Base-by-base conservation (phyloP, 1,284 basidiomycete genomes). In the Meira miltonrushii region DNA sequence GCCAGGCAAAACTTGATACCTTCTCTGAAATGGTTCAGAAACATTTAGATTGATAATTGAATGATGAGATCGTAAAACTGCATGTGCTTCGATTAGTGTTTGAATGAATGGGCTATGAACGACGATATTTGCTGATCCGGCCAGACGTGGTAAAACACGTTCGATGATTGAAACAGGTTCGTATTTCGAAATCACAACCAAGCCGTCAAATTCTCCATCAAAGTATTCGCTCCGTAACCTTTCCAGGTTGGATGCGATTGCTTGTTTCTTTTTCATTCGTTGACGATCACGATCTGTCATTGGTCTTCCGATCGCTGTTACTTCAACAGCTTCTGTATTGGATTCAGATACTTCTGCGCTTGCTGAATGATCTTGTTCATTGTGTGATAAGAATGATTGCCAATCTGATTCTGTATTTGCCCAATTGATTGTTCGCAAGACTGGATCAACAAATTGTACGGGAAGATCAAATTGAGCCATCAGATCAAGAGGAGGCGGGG, bases 401-500 rank as follows among this genome's bases (percentile, higher is more conserved):
- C 50, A 53, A 33, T 25, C 37, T 13, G 12, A 19, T 19, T 62
- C 61, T 17, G 44, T 49, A 23, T 43, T 43, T 39, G 89, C 88
- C 93, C 93, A 97, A 75, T 94, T 93, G 28, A 96, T 80, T 9
- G 86, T 86, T 11, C 84, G 83, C 58, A 92, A 80, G 39, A 86
- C 82, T 0, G 82, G 77, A 10, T 82, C 81, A 37, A 86, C 72
- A 23, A 83, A 79, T 56, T 86, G 82, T 0, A 55, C 13, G 1
- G 66, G 68, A 60, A 85, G 82, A 25, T 85, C 82, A 71, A 93
- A 90, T 78, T 96, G 96, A 1, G 84, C 82, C 74, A 94, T 79
- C 19, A 93, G 84, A 40, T 91, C 90, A 78, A 92, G 92, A 39
- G 91, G 87, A 10, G 95, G 94, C 6, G 94, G 92, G 2, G 89